Percentiles rank a stretch among this genome's conserved stretches.
Evolutionary conservation across 2,329 filamentous ascomycete genomes (phyloP).

Genomic region (Claviceps pusilla): DNA sequence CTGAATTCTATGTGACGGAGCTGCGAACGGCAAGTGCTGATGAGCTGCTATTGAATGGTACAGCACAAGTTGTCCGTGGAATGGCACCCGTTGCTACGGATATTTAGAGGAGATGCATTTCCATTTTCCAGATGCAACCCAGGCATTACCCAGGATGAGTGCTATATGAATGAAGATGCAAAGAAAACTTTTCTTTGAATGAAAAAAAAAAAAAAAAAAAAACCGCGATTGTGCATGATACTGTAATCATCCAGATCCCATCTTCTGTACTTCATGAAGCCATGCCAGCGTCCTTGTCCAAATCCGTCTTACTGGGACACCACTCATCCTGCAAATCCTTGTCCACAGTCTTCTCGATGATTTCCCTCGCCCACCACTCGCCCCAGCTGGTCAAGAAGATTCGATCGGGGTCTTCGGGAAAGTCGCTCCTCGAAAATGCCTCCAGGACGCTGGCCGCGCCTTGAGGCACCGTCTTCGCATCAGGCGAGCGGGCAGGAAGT

Average conservation of each 20-base stretch:
- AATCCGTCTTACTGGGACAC: conserved; percentile 30
- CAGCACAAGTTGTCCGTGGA: too few relatives aligned
- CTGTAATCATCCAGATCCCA: too few relatives aligned
- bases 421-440: conserved; percentile 29
- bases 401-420: conserved; percentile 34
- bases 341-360: conserved; percentile 27
- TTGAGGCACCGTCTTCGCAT: conserved; percentile 32
- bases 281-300: conserved; percentile 28
- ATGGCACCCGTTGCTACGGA: too few relatives aligned
- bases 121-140: too few relatives aligned
- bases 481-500: conserved; percentile 21
- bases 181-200: too few relatives aligned
- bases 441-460: conserved; percentile 30
- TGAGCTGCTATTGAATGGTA: conserved; percentile 7
- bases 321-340: conserved; percentile 36
- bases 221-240: too few relatives aligned
- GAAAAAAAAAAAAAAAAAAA: too few relatives aligned
- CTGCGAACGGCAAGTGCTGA: conserved; percentile 20
- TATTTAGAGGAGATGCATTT: too few relatives aligned
- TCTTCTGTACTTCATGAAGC: background rate
- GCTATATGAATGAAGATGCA: too few relatives aligned
- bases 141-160: too few relatives aligned
- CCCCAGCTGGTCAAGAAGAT: conserved; percentile 43
- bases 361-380: conserved; percentile 37
- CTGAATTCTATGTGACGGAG: conserved; percentile 15